These are phyloP conservation scores for Tardiomyces depauwii DNA, from an alignment of 1,139 yeast genomes.

Conservation along the genomic window DNA sequence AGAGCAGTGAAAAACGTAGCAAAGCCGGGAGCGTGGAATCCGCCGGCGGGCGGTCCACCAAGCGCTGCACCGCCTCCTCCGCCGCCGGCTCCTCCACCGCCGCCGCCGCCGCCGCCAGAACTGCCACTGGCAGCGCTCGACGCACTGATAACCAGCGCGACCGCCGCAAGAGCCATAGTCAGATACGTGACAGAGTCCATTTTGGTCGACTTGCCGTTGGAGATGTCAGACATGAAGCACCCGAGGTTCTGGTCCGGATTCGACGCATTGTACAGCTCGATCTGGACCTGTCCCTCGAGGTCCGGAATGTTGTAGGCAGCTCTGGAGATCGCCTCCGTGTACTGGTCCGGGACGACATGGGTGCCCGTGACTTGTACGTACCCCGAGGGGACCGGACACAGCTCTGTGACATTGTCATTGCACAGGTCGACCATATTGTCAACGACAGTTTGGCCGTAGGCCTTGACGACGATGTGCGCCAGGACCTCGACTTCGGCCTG, in stretches of 20 bases:
- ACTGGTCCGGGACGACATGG: constrained; percentile 19
- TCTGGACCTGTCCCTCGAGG: constrained; percentile 20
- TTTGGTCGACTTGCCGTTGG: constrained; percentile 21
- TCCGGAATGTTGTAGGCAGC: constrained; percentile 24
- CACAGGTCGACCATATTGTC: constrained; percentile 20
- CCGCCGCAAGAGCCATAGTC: constrained; percentile 21
- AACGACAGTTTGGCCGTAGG: constrained; percentile 19
- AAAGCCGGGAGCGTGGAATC: constrained; percentile 19
- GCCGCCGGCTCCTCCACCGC: constrained; percentile 5
- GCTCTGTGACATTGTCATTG: constrained; percentile 14
- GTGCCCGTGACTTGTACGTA: constrained; percentile 14
- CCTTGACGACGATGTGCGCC: constrained; percentile 15
- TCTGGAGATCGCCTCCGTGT: constrained; percentile 16
- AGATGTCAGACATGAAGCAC: constrained; percentile 20
- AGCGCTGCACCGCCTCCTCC: background rate
- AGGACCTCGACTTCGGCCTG: constrained; percentile 10
- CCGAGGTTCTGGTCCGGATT: constrained; percentile 14
- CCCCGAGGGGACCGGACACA: constrained; percentile 22
- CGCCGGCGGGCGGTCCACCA: constrained; percentile 7
- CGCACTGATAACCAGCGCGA: constrained; percentile 15
- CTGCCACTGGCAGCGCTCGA: constrained; percentile 10
- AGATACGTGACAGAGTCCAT: constrained; percentile 15
- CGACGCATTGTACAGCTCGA: constrained; percentile 14
- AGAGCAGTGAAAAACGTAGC: constrained; percentile 15
- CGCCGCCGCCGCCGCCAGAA: constrained; percentile 8